Evolutionary conservation across 2,329 filamentous ascomycete genomes (phyloP), one percentile per base, ranked within the genome.

Genomic region (Aspergillus oerlinghausenensis): DNA sequence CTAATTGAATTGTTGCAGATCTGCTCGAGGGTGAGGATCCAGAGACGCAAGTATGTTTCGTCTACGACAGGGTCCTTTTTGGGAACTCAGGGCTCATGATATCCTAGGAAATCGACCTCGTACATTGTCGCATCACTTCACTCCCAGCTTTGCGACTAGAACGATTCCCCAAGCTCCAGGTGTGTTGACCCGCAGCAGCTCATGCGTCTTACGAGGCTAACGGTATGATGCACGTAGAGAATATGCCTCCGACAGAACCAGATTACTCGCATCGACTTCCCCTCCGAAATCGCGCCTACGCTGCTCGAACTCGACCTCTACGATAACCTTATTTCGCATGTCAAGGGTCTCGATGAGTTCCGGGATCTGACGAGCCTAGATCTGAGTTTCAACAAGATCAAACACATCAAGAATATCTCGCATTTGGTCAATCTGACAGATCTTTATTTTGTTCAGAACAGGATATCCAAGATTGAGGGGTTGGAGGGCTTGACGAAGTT

Each of bases 381-480:
- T 72, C 81, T 99, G 52, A 95, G 90, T 73, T 99, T 97, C 84
- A 99, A 99, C 80, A 97, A 97, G 80, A 93, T 99, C 79, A 97
- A 96, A 74, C 92, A 97, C 75, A 96, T 99, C 79, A 96, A 96
- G 75, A 86, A 93, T 67, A 79, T 97, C 63, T 82, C 83, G 57
- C 88, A 93, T 67, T 78, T 99, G 57, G 87, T 79, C 23, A 82
- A 91, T 54, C 82, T 97, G 56, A 88, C 82, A 60, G 91, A 97
- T 64, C 73, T 99, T 3, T 99, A 89, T 73, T 89, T 99, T 65
- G 91, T 97, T 51, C 90, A 96, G 70, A 97, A 99, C 77, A 94
- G 94, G 74, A 96, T 99, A 70, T 83, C 83, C 63, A 86, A 81
- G 55, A 97, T 99, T 66, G 93, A 97, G 69, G 88, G 88, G 14